Evolutionary conservation across 148 eudicot species (phyloP).

Genomic region (Rheum nobile): DNA sequence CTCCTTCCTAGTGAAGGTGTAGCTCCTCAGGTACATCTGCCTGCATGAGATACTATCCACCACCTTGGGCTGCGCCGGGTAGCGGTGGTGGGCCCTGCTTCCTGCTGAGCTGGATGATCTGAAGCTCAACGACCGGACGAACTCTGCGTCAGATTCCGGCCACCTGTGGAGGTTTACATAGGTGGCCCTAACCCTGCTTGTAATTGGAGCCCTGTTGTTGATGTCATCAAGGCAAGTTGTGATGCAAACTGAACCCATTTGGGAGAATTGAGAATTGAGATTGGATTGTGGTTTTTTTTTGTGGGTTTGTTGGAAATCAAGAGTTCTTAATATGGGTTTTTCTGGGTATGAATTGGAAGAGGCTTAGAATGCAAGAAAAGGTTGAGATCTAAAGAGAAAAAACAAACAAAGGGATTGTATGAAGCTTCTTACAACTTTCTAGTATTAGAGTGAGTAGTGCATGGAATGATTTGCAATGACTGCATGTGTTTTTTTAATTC

Average conservation of each 20-base stretch:
- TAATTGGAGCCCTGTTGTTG: conserved; percentile 16
- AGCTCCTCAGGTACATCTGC: conserved; percentile 65
- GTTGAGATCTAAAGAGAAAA: conserved; percentile 5
- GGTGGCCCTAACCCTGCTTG: conserved; percentile 40
- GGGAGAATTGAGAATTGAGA: background rate
- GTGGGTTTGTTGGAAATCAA: background rate
- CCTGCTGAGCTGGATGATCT: background rate
- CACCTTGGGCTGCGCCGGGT: conserved; percentile 31
- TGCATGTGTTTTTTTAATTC: background rate
- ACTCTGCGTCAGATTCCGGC: conserved; percentile 86
- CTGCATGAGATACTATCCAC: conserved; percentile 79
- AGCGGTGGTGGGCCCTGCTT: background rate
- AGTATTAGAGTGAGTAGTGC: background rate
- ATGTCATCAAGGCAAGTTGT: conserved; percentile 37
- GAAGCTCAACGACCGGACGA: conserved; percentile 42
- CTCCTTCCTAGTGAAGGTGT: conserved; percentile 68
- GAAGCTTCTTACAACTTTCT: background rate
- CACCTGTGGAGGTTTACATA: conserved; percentile 73
- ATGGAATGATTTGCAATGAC: conserved; percentile 1
- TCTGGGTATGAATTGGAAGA: background rate
- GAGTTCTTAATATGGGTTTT: background rate
- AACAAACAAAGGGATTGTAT: background rate
- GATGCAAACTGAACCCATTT: conserved; percentile 48
- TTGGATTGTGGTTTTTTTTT: background rate
- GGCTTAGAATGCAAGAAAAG: conserved; percentile 13